Base-by-base conservation (phyloP, 78 protist genomes). In the Dictyostelium capitatum region DNA sequence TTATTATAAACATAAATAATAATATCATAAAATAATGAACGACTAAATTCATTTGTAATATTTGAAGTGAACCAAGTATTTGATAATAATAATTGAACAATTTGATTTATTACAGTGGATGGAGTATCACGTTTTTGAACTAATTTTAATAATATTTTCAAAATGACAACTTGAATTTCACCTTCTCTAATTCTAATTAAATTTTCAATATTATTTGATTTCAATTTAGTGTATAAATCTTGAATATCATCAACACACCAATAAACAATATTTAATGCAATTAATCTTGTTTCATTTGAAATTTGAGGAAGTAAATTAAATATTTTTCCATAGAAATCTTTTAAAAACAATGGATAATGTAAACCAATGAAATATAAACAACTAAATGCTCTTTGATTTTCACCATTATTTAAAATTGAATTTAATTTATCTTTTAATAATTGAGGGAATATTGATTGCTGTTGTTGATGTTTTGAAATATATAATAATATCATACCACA, bases 401-500 rank as follows among this genome's bases (percentile, higher is more conserved):
- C 93, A 37, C 47, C 78, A 20, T 74, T 43, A n/a, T 11, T 32
- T 20, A 87, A n/a, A 20, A 87, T 56, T 32, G 79, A 59, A 19
- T 28, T 46, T 2, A 87, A 59, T 54, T 77, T 87, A 17, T 77
- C 93, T 37, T 77, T 87, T 47, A 87, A 48, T 37, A 87, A 28
- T 43, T 87, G 53, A 1, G 62, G 32, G 62, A 87, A 87, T 11
- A 64, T 75, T 12, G 41, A 11, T 11, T 73, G 56, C n/a, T 85
- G 80, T 25, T 56, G 73, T 17, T 74, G 32, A 54, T 83, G 80
- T 32, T 85, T 73, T 41, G 67, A 70, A 37, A 73, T 65, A 30
- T 57, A 87, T 14, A 75, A 53, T 56, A 87, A 57, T 5, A 87
- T 87, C 93, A 87, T 87, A 65, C 93, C 93, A 74, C 84, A 87